A percentile compares a stretch with the other conserved stretches of the same genome.
Evolutionary conservation across 352 stramenopile species (phyloP).

Genomic region (Stephanocyclus meneghinianus): DNA sequence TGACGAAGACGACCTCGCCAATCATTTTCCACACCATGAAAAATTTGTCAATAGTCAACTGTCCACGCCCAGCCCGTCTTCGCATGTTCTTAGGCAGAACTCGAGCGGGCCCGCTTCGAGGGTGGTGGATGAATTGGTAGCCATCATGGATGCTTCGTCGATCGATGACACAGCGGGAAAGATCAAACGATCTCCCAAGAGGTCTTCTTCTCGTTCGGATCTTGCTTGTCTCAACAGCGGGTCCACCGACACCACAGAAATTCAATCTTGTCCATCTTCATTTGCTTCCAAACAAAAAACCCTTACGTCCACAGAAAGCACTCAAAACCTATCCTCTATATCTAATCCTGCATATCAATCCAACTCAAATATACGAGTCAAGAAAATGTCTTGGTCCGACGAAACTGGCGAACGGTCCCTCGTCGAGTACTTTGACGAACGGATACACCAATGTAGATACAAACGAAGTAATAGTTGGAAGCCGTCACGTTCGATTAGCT

Average conservation of each 20-base stretch:
- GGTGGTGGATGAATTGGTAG: conserved; percentile 45
- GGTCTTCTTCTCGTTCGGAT: neutral
- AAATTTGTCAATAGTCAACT: neutral
- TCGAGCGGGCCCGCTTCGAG: conserved; percentile 7
- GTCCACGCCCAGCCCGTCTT: neutral
- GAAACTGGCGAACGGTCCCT: conserved; percentile 60
- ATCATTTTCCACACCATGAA: conserved; percentile 8
- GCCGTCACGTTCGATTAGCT: conserved; percentile 20
- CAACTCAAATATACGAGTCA: conserved; percentile 34
- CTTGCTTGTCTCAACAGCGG: conserved; percentile 15
- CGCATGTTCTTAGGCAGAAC: neutral
- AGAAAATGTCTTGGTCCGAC: conserved; percentile 75
- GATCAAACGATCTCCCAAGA: conserved; percentile 12
- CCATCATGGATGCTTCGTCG: conserved; percentile 33
- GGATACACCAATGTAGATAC: conserved; percentile 2
- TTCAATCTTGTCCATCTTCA: conserved; percentile 14
- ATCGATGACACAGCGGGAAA: neutral
- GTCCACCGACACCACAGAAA: conserved; percentile 2
- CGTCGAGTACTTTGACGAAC: conserved; percentile 64
- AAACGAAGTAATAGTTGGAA: conserved; percentile 30
- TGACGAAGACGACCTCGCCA: conserved; percentile 1
- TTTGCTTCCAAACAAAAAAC: conserved; percentile 13
- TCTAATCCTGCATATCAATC: conserved; percentile 2
- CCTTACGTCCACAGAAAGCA: neutral
- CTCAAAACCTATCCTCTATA: neutral